phyloP scores from a whole-genome alignment of 2,329 filamentous ascomycete genomes.

The Fusarium setosum region DNA sequence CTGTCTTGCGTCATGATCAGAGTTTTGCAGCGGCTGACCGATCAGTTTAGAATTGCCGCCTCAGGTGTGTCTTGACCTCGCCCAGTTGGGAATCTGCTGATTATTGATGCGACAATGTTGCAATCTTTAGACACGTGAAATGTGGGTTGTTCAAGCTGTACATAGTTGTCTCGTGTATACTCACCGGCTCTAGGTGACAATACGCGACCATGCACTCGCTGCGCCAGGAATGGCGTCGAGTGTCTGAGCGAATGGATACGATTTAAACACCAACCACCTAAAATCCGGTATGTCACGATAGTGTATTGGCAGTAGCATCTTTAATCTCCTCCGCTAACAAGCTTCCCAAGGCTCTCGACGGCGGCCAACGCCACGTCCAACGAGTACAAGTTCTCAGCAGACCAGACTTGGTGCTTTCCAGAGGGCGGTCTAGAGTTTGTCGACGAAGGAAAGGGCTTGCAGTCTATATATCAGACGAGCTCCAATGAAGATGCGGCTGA shows the following conservation, averaged over 20 bases:
- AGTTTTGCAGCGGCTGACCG: not conserved
- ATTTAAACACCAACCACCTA: not conserved
- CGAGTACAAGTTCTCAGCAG: not conserved
- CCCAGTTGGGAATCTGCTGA: not conserved
- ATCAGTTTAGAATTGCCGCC: not conserved
- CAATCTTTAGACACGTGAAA: not conserved
- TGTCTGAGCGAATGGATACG: constrained; percentile 1
- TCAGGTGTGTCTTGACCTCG: not conserved
- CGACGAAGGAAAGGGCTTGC: not conserved
- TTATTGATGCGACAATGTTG: not conserved
- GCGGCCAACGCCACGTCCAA: not conserved
- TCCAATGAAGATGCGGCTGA: not conserved
- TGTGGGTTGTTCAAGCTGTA: not conserved
- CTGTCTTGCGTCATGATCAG: too few relatives aligned
- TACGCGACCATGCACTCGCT: not conserved
- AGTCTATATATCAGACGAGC: not conserved
- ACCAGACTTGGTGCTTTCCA: not conserved
- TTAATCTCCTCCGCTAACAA: not conserved
- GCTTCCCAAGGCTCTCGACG: not conserved
- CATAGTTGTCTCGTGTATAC: fast-evolving
- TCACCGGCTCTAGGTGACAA: not conserved
- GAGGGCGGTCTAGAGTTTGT: not conserved
- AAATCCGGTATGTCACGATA: not conserved
- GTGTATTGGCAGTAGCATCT: too few relatives aligned
- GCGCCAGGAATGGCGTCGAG: not conserved